phyloP scores from a whole-genome alignment of 352 stramenopile species.

The Aphanomyces cochlioides region DNA sequence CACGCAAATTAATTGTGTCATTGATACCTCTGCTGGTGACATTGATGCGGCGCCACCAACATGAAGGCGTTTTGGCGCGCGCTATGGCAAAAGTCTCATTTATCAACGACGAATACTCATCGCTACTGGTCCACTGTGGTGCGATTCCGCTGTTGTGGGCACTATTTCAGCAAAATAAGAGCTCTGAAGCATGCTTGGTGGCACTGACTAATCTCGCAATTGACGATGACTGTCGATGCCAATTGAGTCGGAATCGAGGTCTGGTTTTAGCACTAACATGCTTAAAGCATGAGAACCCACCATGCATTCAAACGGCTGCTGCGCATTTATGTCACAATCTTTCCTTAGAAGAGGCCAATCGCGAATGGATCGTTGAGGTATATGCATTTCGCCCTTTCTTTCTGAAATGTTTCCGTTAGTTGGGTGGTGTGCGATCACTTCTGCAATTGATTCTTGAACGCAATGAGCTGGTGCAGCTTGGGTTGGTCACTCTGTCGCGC shows the following conservation, averaged over 20 bases:
- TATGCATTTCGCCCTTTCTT: neutral
- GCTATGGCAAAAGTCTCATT: neutral
- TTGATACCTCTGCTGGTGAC: conserved; percentile 3
- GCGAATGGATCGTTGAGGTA: conserved; percentile 15
- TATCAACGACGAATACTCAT: conserved; percentile 3
- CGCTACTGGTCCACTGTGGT: neutral
- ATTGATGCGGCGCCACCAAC: neutral
- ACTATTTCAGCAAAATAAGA: neutral
- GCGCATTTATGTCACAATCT: conserved; percentile 15
- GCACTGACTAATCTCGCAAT: conserved; percentile 9
- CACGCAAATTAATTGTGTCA: neutral
- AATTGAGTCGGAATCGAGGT: conserved; percentile 3
- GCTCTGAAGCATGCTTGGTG: neutral
- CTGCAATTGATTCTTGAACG: neutral
- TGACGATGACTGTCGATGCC: conserved; percentile 11
- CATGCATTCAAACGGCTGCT: neutral
- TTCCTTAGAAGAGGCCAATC: neutral
- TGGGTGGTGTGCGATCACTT: neutral
- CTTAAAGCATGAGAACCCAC: neutral
- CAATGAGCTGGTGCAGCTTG: neutral
- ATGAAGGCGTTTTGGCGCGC: neutral
- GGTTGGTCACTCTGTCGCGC: neutral
- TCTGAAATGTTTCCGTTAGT: neutral
- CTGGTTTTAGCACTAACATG: neutral
- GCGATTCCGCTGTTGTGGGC: conserved; percentile 15